Evolutionary conservation across 2,329 filamentous ascomycete species (phyloP), one percentile per base, ranked within the genome.

Genomic region (Fusarium multiceps): DNA sequence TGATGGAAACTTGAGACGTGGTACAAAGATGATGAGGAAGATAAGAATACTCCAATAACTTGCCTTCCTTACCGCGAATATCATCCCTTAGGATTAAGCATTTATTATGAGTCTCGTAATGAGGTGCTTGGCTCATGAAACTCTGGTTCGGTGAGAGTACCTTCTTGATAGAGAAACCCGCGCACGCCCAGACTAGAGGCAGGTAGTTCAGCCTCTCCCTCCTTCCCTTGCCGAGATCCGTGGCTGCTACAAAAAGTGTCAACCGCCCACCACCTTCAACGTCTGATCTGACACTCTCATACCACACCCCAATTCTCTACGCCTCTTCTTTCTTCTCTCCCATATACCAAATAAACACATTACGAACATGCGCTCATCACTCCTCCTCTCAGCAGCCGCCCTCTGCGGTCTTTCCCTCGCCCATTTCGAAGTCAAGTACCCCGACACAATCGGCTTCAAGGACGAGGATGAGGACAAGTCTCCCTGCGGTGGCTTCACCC

Each of bases 401-500:
- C 75, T 86, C 63, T 78, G 79, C 63, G 76, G 81, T 63, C 61
- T 82, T 50, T 78, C 81, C 65, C 78, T 79, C 49, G 85, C 86
- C 53, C 88, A 90, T 78, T 89, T 89, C 81, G 78, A 80, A 32
- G 79, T 90, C 74, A 76, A 81, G 63, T 77, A 82, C 76, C 80
- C 88, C 78, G 49, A 66, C 68, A 79, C 83, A 34, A 81, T 88
- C 61, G 86, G 85, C 43, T 78, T 79, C 71, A 82, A 84, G 65
- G 77, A 85, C 62, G 84, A 86, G 48, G 80, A 84, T 37, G 76
- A 81, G 30, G 76, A 59, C 72, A 78, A 76, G 7, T 80, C 74
- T 1, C 88, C 88, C 27, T 90, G 88, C 76, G 88, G 88, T 65
- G 85, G 86, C 68, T 83, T 83, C 75, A 78, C 80, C 0, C 80